Percentiles rank a stretch among this genome's conserved stretches.
These are phyloP conservation scores for Cryoendolithus antarcticus DNA, from an alignment of 2,329 filamentous ascomycete genomes.

Conservation along the genomic window DNA sequence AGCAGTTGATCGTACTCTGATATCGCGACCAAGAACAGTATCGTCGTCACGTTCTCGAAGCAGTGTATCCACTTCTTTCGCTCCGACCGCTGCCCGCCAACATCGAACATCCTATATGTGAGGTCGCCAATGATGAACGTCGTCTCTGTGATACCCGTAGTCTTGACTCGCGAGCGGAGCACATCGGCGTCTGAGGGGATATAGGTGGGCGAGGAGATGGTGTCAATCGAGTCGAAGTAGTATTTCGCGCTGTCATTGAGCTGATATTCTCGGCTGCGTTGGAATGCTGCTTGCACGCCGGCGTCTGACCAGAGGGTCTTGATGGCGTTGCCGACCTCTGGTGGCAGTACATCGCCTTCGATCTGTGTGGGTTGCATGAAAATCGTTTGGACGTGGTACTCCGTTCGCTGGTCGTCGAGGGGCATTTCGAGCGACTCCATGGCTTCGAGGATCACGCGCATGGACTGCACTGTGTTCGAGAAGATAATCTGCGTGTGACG, in stretches of 20 bases:
- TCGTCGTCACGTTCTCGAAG: slow-evolving; percentile 95
- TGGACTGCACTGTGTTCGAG: slow-evolving; percentile 58
- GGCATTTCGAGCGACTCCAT: slow-evolving; percentile 64
- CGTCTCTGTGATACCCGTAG: slow-evolving; percentile 92
- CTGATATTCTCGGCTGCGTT: slow-evolving; percentile 89
- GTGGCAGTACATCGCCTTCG: slow-evolving; percentile 82
- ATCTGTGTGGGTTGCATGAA: slow-evolving; percentile 98
- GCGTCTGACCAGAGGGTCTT: slow-evolving; percentile 86
- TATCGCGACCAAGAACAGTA: slow-evolving; percentile 92
- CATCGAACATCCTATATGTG: slow-evolving; percentile 95
- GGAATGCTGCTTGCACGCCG: slow-evolving; percentile 90
- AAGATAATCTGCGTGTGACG: slow-evolving; percentile 57
- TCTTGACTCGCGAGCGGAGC: slow-evolving; percentile 91
- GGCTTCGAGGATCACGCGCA: slow-evolving; percentile 58
- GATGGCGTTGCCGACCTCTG: slow-evolving; percentile 86
- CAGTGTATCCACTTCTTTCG: slow-evolving; percentile 99
- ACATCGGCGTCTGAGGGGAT: slow-evolving; percentile 94
- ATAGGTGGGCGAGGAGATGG: slow-evolving; percentile 83
- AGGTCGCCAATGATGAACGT: slow-evolving; percentile 91
- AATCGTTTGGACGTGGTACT: slow-evolving; percentile 96
- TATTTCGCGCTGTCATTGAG: slow-evolving; percentile 94
- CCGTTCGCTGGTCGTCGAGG: slow-evolving; percentile 80
- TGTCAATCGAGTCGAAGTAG: slow-evolving; percentile 91
- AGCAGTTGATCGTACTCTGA: slow-evolving; percentile 94
- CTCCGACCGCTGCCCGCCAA: slow-evolving; percentile 88